These are phyloP conservation scores for Poa pratensis DNA, from an alignment of 176 grass and related monocot species.

Conservation along the genomic window DNA sequence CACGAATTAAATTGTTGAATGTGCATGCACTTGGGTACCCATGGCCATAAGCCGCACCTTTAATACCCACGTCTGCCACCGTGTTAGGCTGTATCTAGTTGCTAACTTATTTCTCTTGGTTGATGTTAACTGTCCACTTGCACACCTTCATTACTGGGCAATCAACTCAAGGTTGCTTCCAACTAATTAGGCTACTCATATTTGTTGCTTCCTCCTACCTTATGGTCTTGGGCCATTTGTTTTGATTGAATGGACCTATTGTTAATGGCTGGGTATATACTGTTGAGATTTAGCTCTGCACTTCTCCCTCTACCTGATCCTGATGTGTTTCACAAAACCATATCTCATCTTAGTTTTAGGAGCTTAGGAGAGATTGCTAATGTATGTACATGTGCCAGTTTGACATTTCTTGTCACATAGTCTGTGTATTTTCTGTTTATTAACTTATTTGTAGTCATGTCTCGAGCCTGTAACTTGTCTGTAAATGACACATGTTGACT, in stretches of 20 bases:
- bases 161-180: neutral
- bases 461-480: constrained; percentile 3
- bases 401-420: constrained; percentile 2
- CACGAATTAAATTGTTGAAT: neutral
- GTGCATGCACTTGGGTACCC: neutral
- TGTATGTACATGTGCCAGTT: neutral
- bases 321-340: constrained; percentile 20
- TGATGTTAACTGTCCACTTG: constrained; percentile 26
- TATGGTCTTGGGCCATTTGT: constrained; percentile 18
- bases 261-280: constrained; percentile 2
- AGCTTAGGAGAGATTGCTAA: constrained; percentile 4
- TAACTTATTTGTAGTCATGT: constrained; percentile 16
- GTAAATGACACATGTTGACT: constrained; percentile 11
- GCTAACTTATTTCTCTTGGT: constrained; percentile 24
- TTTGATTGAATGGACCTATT: constrained; percentile 42
- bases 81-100: constrained; percentile 31
- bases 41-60: neutral
- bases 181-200: constrained; percentile 26
- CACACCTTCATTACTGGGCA: neutral
- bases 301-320: constrained; percentile 2
- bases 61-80: neutral
- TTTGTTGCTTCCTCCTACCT: constrained; percentile 27
- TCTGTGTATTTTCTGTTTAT: constrained; percentile 24
- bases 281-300: constrained; percentile 31
- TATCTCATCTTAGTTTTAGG: neutral